Evolutionary conservation across 257 asterid genomes (phyloP).

Genomic region (Sherardia arvensis): DNA sequence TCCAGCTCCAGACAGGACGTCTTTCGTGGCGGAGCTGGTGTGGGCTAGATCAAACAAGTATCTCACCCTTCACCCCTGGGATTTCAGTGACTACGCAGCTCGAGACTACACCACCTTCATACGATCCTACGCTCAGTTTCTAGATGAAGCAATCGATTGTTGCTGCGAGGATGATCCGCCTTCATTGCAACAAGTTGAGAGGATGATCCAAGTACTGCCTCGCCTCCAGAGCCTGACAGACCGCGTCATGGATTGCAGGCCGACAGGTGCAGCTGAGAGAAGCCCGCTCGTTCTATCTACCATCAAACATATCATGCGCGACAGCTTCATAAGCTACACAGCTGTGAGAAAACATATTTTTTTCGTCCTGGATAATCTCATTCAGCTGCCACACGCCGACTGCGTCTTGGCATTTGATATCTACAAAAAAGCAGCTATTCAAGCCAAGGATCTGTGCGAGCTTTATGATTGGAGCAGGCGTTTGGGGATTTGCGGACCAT

Average conservation of each 20-base stretch:
- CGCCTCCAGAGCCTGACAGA: constrained; percentile 52
- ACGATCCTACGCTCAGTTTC: constrained; percentile 50
- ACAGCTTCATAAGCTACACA: constrained; percentile 40
- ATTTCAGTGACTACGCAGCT: constrained; percentile 33
- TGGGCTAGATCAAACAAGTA: constrained; percentile 36
- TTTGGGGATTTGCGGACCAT: constrained; percentile 40
- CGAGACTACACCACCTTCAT: constrained; percentile 41
- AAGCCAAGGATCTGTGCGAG: constrained; percentile 32
- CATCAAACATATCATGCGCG: constrained; percentile 46
- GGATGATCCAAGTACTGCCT: constrained; percentile 36
- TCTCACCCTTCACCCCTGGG: constrained; percentile 44
- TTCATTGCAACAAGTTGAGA: constrained; percentile 24
- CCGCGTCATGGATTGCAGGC: constrained; percentile 48
- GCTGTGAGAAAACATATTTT: constrained; percentile 30
- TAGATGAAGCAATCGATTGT: constrained; percentile 47
- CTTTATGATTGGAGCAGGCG: constrained; percentile 45
- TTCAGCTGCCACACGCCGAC: constrained; percentile 35
- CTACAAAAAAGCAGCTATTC: constrained; percentile 51
- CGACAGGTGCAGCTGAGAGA: constrained; percentile 31
- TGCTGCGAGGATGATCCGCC: no score
- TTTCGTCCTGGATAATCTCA: constrained; percentile 41
- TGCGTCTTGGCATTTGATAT: constrained; percentile 39
- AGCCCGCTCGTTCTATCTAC: constrained; percentile 38
- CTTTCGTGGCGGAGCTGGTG: constrained; percentile 34
- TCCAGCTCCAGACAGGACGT: constrained; percentile 24